Base-by-base conservation (phyloP, 176 grass and related monocot genomes). In the Oryza meridionalis region DNA sequence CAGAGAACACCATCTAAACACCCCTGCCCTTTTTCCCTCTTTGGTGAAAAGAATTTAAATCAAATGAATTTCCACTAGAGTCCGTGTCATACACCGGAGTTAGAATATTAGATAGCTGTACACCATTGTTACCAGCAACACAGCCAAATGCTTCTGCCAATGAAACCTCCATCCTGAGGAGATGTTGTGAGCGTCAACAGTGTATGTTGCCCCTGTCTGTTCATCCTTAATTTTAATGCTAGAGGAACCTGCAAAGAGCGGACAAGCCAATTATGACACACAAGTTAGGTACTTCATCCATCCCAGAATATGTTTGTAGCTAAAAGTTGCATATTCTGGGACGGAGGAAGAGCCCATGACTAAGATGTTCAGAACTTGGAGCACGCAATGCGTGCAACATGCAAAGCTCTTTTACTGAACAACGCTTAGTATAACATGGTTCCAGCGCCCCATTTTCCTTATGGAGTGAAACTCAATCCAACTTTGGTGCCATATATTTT, bases 191-290 rank as follows among this genome's bases (percentile, higher is more conserved):
- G 89, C 78, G 71, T 85, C 74, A 13, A 98, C 83, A 4, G 77
- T 83, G 32, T 92, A 92, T 76, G 85, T 65, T 44, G 70, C 71
- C 19, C 85, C 85, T 0, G 85, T 92, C 66, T 87, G 90, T 35
- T 95, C 93, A 43, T 92, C 96, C 90, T 87, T 84, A 79, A 95
- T 58, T 86, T 95, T 90, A 85, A 98, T 95, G 83, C 78, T 98
- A n/a, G 93, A 95, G 19, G 96, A 98, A 75, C 96, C 96, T 98
- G 84, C 65, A 90, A 88, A 66, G 19, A 13, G 65, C 45, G 12
- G 7, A 67, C 62, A 82, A 66, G 17, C 13, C 29, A 31, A 90
- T 53, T n/a, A 84, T 51, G 21, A 49, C 37, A 78, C 25, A 66
- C 53, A 77, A 65, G 62, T 42, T 33, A 69, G 76, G 7, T 15